Evolutionary conservation across 305 asterid genomes (phyloP), one percentile per base, ranked within the genome.

Genomic region (Fraxinus paxiana): DNA sequence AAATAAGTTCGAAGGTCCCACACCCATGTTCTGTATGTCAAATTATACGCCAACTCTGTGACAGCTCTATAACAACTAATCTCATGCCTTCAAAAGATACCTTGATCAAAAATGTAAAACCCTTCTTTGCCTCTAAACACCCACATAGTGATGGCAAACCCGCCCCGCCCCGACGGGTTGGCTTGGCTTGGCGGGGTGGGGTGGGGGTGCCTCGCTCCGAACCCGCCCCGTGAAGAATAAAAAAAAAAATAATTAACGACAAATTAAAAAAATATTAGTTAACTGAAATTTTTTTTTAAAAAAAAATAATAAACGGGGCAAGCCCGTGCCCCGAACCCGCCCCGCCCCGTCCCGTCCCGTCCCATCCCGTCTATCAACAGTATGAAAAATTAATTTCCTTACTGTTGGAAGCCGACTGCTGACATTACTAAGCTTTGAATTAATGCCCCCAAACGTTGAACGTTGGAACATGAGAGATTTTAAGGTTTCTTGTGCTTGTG

Each of bases 341-440:
- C 33, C 31, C n/a, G n/a, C n/a, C n/a, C n/a, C n/a, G n/a, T n/a
- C n/a, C n/a, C n/a, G n/a, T n/a, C n/a, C n/a, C n/a, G n/a, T n/a
- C n/a, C n/a, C n/a, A n/a, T n/a, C n/a, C n/a, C n/a, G n/a, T n/a
- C n/a, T n/a, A 5, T 24, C 43, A 34, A 35, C 38, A 28, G 18
- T 12, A 70, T 5, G 6, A 46, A 20, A 54, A 48, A n/a, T 31
- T 76, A 30, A 37, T 48, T 24, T 30, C 5, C 28, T 15, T 89
- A 95, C 99, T 59, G 92, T 91, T 12, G 99, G 99, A 84, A 95
- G 97, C 83, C 97, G 97, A 87, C 96, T 95, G 92, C 98, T 88
- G 87, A 95, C 91, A 82, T 93, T 95, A 83, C 98, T 91, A 83
- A 95, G 94, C 89, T 95, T 95, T 41, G 92, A 88, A 81, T 92